phyloP scores from a whole-genome alignment of 2,329 filamentous ascomycete genomes.

The Hortaea sp. region DNA sequence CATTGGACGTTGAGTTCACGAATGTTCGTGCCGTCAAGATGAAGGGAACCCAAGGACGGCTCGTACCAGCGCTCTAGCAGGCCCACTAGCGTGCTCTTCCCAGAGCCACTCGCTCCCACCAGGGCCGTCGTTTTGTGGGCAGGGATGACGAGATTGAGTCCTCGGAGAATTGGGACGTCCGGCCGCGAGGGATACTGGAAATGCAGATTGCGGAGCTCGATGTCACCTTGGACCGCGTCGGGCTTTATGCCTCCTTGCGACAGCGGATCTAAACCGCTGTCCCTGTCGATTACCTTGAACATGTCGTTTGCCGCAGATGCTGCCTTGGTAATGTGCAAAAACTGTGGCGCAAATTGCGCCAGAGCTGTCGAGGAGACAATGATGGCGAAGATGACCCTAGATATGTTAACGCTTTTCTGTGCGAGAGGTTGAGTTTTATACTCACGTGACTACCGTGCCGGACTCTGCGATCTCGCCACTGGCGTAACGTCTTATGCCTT shows the following conservation, averaged over 20 bases:
- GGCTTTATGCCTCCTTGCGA: conserved; percentile 15
- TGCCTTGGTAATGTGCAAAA: conserved; percentile 33
- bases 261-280: conserved; percentile 30
- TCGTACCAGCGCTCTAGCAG: conserved; percentile 27
- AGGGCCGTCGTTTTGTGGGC: conserved; percentile 37
- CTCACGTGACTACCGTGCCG: conserved; percentile 30
- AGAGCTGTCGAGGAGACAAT: conserved; percentile 30
- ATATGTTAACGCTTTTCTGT: background rate
- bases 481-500: conserved; percentile 30
- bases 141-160: conserved; percentile 26
- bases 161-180: conserved; percentile 26
- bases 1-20: conserved; percentile 22
- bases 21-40: conserved; percentile 24
- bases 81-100: conserved; percentile 29
- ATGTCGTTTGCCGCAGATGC: conserved; percentile 33
- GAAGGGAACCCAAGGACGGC: conserved; percentile 18
- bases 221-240: conserved; percentile 32
- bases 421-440: too few species aligned
- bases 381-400: conserved; percentile 12
- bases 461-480: conserved; percentile 23
- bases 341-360: conserved; percentile 29
- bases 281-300: conserved; percentile 32
- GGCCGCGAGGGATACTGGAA: conserved; percentile 57
- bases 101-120: conserved; percentile 28
- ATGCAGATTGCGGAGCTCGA: conserved; percentile 53